phyloP scores from a whole-genome alignment of 1,139 yeast genomes.

The Suhomyces choctaworum region DNA sequence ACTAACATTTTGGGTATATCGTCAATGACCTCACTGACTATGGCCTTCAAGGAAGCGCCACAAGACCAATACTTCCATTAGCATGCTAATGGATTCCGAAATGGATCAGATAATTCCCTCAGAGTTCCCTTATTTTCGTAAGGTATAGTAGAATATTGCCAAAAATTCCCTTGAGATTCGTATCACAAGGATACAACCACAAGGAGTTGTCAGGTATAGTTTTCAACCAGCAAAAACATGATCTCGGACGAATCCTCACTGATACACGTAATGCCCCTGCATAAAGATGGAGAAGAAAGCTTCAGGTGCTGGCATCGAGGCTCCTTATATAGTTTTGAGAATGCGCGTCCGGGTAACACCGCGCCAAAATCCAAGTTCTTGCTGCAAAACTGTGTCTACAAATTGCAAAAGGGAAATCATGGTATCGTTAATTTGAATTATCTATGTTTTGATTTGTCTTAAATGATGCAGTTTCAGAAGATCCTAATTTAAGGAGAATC shows the following conservation, averaged over 20 bases:
- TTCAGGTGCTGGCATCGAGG: slow-evolving; percentile 10
- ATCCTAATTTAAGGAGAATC: slow-evolving; percentile 6
- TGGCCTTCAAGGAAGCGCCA: slow-evolving; percentile 41
- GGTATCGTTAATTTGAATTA: background rate
- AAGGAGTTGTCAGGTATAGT: slow-evolving; percentile 98
- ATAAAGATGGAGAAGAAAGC: slow-evolving; percentile 76
- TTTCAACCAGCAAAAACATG: slow-evolving; percentile 99
- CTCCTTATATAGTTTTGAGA: slow-evolving; percentile 18
- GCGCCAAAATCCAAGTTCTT: background rate
- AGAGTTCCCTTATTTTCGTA: background rate
- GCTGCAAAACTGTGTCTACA: no score
- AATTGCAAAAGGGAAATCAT: background rate
- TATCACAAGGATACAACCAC: slow-evolving; percentile 50
- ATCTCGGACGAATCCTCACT: slow-evolving; percentile 99
- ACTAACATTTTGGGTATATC: slow-evolving; percentile 5
- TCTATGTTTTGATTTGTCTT: no score
- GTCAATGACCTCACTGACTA: slow-evolving; percentile 29
- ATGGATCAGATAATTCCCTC: slow-evolving; percentile 5
- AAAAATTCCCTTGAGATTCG: slow-evolving; percentile 71
- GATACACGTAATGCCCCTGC: slow-evolving; percentile 99
- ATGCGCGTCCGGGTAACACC: slow-evolving; percentile 25
- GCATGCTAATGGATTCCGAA: background rate
- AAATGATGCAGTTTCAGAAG: no score
- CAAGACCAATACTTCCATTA: slow-evolving; percentile 1
- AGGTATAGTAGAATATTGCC: slow-evolving; percentile 36